Evolutionary conservation across 2,329 filamentous ascomycete genomes (phyloP), one percentile per base, ranked within the genome.

Genomic region (Aspergillus calidoustus): DNA sequence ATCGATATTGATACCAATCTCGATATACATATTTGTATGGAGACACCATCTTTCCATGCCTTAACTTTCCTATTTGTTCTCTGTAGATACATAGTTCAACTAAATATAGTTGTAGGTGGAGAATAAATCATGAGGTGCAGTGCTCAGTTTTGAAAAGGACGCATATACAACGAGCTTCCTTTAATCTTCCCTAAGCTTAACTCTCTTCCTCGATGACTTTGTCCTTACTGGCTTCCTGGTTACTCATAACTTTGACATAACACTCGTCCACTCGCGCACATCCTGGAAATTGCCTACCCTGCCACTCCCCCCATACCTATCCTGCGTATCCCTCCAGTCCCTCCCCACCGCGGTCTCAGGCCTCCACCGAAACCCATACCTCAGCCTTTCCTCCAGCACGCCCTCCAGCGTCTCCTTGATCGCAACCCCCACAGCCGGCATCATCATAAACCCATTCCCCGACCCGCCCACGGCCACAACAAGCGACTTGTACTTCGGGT

Each of bases 391-490:
- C 46, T 84, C 79, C 23, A 83, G 64, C 19, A 69, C 72, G 0
- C 73, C 78, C 61, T 84, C 79, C 49, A 85, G 60, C 7, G 75
- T 74, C 65, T 86, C 82, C 2, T 74, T 77, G 46, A 86, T 80
- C 5, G 82, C 74, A 23, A 74, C 70, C 3, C 84, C 84, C 34
- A 86, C 78, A 4, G 80, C 77, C 1, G 83, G 82, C 63, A 83
- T 65, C 67, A 57, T 4, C 82, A 83, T 51, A 79, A 82, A 9
- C 76, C 84, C 54, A 48, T 49, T 57, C 17, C 54, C 54, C 17
- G 54, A 57, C 3, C 54, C 54, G 2, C 54, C 54, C 15, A 7
- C 83, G 82, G 11, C 81, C 78, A 7, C 81, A 2, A 82, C 69
- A n/a, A 84, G 68, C 38, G 75, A 78, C 30, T 71, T 65, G 52